Base-by-base conservation (phyloP, 495 filamentous ascomycete genomes). In the Talaromyces stipitatus region DNA sequence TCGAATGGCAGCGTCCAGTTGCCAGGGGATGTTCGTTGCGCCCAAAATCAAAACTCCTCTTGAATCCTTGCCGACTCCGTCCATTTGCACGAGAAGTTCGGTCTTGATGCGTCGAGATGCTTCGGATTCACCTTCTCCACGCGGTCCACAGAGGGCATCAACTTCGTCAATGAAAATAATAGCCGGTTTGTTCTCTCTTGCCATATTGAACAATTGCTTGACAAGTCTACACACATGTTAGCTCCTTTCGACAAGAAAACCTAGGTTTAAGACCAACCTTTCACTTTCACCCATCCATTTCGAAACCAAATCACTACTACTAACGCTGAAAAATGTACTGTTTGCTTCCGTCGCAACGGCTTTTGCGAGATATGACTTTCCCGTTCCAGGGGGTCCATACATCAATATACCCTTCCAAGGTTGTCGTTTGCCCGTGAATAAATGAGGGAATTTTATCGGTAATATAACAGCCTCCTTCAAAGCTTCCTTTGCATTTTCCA, bases 201-300 rank as follows among this genome's bases (percentile, higher is more conserved):
- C 94, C 90, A 99, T 96, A 58, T 86, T 90, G 75, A 98, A 98
- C 24, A 98, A 80, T 64, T 97, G 91, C 69, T 97, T 97, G 32
- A 98, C 95, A 61, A 98, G 80, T 67, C 92, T 96, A 26, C 1
- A 38, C 1, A 38, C 9, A 20, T 48, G 43, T 32, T 18, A 32
- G 48, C 10, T 38, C 10, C 36, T 32, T 14, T 20, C 7, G 12
- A 6, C 26, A 38, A 54, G 26, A 18, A 45, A 14, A 64, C 80
- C 14, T 26, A 33, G 4, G 2, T 26, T 53, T 73, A 96, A 41
- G 4, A 55, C 54, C 16, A 0, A 55, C 92, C 92, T 80, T 82
- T 98, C 94, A 80, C 86, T 91, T 71, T 98, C 94, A 72, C 94
- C 94, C 95, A 98, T 97, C 94, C 94, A 98, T 69, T 98, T 98